Base-by-base conservation (phyloP, 2,329 filamentous ascomycete genomes). In the Hypocrella siamensis region DNA sequence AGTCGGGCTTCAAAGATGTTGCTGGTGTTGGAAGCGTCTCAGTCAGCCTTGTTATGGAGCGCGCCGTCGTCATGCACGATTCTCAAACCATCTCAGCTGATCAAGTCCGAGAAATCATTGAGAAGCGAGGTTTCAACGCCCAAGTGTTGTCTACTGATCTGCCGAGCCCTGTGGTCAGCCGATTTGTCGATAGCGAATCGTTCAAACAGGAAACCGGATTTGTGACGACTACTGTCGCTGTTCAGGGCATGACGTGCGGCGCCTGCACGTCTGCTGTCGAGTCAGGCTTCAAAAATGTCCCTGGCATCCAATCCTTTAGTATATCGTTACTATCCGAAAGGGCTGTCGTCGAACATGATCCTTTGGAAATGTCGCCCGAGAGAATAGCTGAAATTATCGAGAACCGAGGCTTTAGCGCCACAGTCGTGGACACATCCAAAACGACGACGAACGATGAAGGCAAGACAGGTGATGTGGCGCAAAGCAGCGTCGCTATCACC, bases 51-150 rank as follows among this genome's bases (percentile, higher is more conserved):
- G 80, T 94, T 34, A 93, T 94, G 75, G 86, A 93, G 55, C 75
- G 88, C 37, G 90, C 88, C n/a, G 86, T 96, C 26, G 66, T 96
- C 22, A 79, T 86, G 56, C 90, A 98, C 57, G 79, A 96, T 54
- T 74, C 83, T 2, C 60, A 67, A 34, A 67, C 70, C 32, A 70
- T 96, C 32, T 60, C 82, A 11, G 70, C 84, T 37, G 79, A 86
- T 24, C 61, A 77, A 42, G 70, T 96, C 37, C 74, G 72, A 49
- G 83, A 93, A 42, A 84, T 80, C 22, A 90, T 94, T 41, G 84
- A 94, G 46, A 85, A 93, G 52, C 71, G 83, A 37, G 86, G 86
- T 1, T 96, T 96, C 51, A 88, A 93, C 47, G 85, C 85, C 25
- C 73, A 85, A 42, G 69, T 93, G n/a, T 59, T 93, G n/a, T 74